Conservation (phyloP, 2,329 filamentous ascomycete species). For the Penicillium sp. region DNA sequence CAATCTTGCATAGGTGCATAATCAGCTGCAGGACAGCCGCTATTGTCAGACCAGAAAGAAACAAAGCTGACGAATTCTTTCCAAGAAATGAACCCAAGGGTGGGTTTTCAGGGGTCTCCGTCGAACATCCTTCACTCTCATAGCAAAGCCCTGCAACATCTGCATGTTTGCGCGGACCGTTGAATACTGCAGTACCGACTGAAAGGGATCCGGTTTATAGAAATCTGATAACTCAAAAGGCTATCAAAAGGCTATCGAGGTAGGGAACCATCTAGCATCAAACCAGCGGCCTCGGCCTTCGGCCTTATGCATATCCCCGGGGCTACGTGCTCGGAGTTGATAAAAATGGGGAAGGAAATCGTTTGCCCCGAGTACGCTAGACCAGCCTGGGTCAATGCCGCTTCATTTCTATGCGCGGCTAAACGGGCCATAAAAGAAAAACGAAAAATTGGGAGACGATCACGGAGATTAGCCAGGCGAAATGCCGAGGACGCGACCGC, state of each 20-base stretch:
- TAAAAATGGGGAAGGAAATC: background rate
- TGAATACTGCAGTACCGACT: background rate
- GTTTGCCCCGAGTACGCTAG: background rate
- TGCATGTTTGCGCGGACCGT: background rate
- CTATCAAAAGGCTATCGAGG: background rate
- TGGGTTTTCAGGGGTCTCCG: background rate
- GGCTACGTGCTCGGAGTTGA: conserved; percentile 2
- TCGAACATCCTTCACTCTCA: background rate
- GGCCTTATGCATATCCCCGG: background rate
- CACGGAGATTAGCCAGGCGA: conserved; percentile 6
- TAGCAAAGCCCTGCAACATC: background rate
- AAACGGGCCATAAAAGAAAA: background rate
- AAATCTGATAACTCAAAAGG: background rate
- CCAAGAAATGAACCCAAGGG: background rate
- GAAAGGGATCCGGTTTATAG: background rate
- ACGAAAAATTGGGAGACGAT: background rate
- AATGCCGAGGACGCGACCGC: conserved; percentile 3
- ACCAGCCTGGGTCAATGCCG: background rate
- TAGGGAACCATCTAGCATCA: too few species aligned
- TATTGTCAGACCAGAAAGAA: background rate
- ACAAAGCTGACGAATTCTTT: background rate
- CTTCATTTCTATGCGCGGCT: background rate
- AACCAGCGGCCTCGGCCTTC: background rate
- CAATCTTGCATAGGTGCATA: background rate
- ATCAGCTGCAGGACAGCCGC: background rate